These are phyloP conservation scores for Taiozyma sp. DNA, from an alignment of 1,139 yeast genomes.

Conservation along the genomic window DNA sequence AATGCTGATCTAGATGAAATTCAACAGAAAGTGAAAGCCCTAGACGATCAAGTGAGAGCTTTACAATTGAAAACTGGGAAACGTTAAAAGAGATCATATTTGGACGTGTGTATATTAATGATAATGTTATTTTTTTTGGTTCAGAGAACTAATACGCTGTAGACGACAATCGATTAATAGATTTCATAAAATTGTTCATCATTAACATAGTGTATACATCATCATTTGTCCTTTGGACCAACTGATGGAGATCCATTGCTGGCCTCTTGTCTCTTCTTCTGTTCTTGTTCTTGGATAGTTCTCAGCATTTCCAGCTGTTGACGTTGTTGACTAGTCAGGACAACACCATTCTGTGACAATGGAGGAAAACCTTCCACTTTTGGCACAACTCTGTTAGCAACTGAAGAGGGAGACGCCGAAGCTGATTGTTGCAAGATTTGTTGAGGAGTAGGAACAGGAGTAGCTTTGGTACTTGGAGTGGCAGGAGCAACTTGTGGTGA, in stretches of 20 bases:
- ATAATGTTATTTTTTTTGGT: not conserved
- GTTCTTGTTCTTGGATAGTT: slow-evolving; percentile 20
- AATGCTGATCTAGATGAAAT: slow-evolving; percentile 91
- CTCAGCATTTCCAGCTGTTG: slow-evolving; percentile 21
- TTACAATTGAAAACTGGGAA: slow-evolving; percentile 45
- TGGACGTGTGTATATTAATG: not conserved
- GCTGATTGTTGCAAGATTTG: slow-evolving; percentile 16
- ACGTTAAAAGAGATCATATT: slow-evolving; percentile 11
- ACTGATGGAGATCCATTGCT: not conserved
- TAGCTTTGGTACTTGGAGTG: slow-evolving; percentile 5
- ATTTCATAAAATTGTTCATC: not conserved
- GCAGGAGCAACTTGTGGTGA: slow-evolving; percentile 3
- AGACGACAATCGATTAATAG: not conserved
- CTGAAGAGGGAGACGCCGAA: not conserved
- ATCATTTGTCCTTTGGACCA: not conserved
- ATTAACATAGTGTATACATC: not conserved
- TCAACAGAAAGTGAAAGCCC: slow-evolving; percentile 62
- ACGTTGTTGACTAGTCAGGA: slow-evolving; percentile 21
- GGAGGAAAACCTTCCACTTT: not conserved
- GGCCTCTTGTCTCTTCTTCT: slow-evolving; percentile 16
- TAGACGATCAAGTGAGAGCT: slow-evolving; percentile 69
- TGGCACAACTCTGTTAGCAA: slow-evolving; percentile 5
- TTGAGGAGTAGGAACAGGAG: slow-evolving; percentile 22
- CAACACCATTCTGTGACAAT: not conserved
- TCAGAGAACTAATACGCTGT: not conserved